A percentile compares a stretch with the other conserved stretches of the same genome.
Conservation (phyloP, 2,329 filamentous ascomycete species). For the Ramichloridium luteum region DNA sequence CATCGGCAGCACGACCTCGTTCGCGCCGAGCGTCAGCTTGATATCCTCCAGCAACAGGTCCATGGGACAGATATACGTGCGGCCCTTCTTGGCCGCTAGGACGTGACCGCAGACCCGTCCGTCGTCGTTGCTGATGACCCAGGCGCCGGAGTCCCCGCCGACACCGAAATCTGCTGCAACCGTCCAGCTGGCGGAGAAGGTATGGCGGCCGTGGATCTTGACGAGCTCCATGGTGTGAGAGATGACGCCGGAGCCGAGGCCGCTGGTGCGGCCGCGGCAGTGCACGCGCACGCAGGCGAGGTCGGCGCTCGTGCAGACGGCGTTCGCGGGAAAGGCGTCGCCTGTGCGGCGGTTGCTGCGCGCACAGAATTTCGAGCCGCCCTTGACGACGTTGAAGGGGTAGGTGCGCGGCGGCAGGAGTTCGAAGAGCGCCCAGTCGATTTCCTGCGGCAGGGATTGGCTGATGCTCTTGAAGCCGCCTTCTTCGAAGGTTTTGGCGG, state of each 20-base stretch:
- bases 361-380: slow-evolving; percentile 30
- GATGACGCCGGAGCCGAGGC: slow-evolving; percentile 67
- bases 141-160: slow-evolving; percentile 84
- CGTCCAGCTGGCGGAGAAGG: slow-evolving; percentile 61
- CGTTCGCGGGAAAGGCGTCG: slow-evolving; percentile 30
- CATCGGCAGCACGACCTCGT: slow-evolving; percentile 58
- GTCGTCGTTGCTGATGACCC: slow-evolving; percentile 72
- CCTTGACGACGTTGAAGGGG: slow-evolving; percentile 57
- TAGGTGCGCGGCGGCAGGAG: slow-evolving; percentile 62
- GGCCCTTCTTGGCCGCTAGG: slow-evolving; percentile 59
- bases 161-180: slow-evolving; percentile 51
- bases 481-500: slow-evolving; percentile 17
- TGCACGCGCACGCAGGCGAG: slow-evolving; percentile 71
- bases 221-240: slow-evolving; percentile 68
- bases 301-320: slow-evolving; percentile 46
- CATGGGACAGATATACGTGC: slow-evolving; percentile 93
- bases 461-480: slow-evolving; percentile 38
- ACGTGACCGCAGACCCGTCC: slow-evolving; percentile 81
- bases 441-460: slow-evolving; percentile 64
- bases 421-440: slow-evolving; percentile 88
- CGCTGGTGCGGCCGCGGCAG: slow-evolving; percentile 77
- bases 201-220: slow-evolving; percentile 72
- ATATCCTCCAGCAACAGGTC: slow-evolving; percentile 80
- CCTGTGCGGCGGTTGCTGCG: slow-evolving; percentile 19
- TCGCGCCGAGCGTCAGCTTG: slow-evolving; percentile 59